phyloP scores from a whole-genome alignment of 140 eudicot genomes.

The Stevia rebaudiana region DNA sequence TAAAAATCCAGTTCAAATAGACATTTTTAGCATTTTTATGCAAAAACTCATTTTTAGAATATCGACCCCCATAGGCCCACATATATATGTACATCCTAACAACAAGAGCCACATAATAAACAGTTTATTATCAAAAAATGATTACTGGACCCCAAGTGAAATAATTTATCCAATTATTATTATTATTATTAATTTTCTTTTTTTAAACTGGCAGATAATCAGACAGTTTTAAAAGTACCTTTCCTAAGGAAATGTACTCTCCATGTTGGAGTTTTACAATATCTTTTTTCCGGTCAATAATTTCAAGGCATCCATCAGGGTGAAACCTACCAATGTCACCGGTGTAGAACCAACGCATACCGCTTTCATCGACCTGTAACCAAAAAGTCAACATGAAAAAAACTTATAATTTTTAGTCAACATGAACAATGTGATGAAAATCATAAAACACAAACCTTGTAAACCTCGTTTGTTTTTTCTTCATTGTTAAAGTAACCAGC shows the following conservation, averaged over 20 bases:
- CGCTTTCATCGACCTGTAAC: slow-evolving; percentile 74
- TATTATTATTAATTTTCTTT: too few relatives aligned
- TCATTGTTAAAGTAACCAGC: slow-evolving; percentile 82
- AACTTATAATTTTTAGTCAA: slow-evolving; percentile 2
- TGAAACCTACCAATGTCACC: slow-evolving; percentile 93
- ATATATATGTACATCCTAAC: too few relatives aligned
- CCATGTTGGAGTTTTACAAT: slow-evolving; percentile 98
- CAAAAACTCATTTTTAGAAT: too few relatives aligned
- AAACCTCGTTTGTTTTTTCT: slow-evolving; percentile 78
- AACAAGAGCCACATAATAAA: too few relatives aligned
- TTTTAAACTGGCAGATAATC: neutral
- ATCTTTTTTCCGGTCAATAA: slow-evolving; percentile 91
- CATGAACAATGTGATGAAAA: neutral
- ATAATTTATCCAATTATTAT: neutral
- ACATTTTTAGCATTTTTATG: too few relatives aligned
- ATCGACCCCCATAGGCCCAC: too few relatives aligned
- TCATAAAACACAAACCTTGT: slow-evolving; percentile 44
- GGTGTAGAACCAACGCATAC: slow-evolving; percentile 92
- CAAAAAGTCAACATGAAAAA: neutral
- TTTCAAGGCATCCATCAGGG: slow-evolving; percentile 93
- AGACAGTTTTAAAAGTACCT: slow-evolving; percentile 38
- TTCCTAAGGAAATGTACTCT: slow-evolving; percentile 87
- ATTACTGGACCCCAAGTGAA: neutral
- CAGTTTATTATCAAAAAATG: neutral
- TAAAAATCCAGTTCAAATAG: too few relatives aligned